Conservation (phyloP, 768 basidiomycete species). For the Podaxis sp. region DNA sequence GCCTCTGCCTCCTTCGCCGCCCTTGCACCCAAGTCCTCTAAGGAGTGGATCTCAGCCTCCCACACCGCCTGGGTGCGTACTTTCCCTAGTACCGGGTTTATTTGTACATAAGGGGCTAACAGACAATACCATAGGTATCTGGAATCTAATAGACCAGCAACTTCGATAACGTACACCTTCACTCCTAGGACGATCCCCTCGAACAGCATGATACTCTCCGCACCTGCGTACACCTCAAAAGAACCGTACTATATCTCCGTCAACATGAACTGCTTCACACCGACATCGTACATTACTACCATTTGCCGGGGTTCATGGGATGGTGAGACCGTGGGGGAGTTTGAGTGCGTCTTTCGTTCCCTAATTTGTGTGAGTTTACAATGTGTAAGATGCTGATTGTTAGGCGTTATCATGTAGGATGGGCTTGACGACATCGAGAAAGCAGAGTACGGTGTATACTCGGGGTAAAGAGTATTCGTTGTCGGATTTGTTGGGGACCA, state of each 20-base stretch:
- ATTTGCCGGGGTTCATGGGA: constrained; percentile 39
- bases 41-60: constrained; percentile 15
- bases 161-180: constrained; percentile 40
- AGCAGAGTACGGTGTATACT: constrained; percentile 10
- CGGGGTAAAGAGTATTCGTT: constrained; percentile 11
- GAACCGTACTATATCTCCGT: constrained; percentile 46
- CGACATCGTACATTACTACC: constrained; percentile 46
- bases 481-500: constrained; percentile 11
- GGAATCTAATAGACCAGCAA: constrained; percentile 26
- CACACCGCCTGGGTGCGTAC: constrained; percentile 29
- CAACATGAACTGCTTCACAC: constrained; percentile 49
- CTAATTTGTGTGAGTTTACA: no score
- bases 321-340: constrained; percentile 47
- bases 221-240: constrained; percentile 28
- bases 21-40: constrained; percentile 21
- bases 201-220: constrained; percentile 39
- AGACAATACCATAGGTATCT: constrained; percentile 23
- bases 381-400: background rate
- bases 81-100: background rate
- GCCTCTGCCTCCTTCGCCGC: constrained; percentile 28
- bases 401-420: constrained; percentile 2
- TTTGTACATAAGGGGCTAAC: background rate
- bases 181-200: constrained; percentile 32
- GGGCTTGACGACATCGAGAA: constrained; percentile 14
- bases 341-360: constrained; percentile 35